These are phyloP conservation scores for Amaranthus tricolor DNA, from an alignment of 179 eudicot genomes.

Conservation along the genomic window DNA sequence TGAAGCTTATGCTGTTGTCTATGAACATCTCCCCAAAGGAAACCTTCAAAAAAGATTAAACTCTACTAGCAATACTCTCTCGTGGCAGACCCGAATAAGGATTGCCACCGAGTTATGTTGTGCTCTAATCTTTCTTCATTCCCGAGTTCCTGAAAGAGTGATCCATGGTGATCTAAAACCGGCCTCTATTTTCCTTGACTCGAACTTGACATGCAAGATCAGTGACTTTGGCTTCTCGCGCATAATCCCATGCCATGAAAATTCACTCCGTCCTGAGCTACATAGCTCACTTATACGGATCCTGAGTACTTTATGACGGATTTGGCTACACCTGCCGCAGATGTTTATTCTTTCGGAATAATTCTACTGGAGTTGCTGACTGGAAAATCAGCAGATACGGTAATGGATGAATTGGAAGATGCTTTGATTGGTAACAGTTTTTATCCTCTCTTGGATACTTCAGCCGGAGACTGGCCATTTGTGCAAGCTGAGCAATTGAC, in stretches of 20 bases:
- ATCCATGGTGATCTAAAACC: slow-evolving; percentile 74
- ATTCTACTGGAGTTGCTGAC: slow-evolving; percentile 44
- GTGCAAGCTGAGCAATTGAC: slow-evolving; percentile 48
- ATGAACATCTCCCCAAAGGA: slow-evolving; percentile 72
- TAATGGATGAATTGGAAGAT: slow-evolving; percentile 29
- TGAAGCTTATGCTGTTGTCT: slow-evolving; percentile 57
- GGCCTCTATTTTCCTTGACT: slow-evolving; percentile 58
- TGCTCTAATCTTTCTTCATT: slow-evolving; percentile 73
- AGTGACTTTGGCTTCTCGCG: slow-evolving; percentile 61
- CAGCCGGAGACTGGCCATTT: slow-evolving; percentile 57
- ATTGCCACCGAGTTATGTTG: slow-evolving; percentile 81
- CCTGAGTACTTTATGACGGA: slow-evolving; percentile 57
- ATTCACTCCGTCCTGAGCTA: slow-evolving; percentile 31
- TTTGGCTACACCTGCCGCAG: slow-evolving; percentile 52
- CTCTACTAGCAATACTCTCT: slow-evolving; percentile 52
- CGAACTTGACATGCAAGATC: slow-evolving; percentile 58
- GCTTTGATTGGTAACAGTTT: slow-evolving; percentile 29
- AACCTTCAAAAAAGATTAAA: slow-evolving; percentile 74
- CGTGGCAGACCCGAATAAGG: slow-evolving; percentile 77
- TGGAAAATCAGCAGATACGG: slow-evolving; percentile 32
- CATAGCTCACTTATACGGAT: slow-evolving; percentile 51
- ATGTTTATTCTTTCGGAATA: slow-evolving; percentile 80
- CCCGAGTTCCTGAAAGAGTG: slow-evolving; percentile 48
- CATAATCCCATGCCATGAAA: slow-evolving; percentile 34
- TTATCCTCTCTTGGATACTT: slow-evolving; percentile 34